A percentile compares a stretch with the other conserved stretches of the same genome.
Conservation (phyloP, 352 stramenopile genomes). For the Paralagenidium karlingii region DNA sequence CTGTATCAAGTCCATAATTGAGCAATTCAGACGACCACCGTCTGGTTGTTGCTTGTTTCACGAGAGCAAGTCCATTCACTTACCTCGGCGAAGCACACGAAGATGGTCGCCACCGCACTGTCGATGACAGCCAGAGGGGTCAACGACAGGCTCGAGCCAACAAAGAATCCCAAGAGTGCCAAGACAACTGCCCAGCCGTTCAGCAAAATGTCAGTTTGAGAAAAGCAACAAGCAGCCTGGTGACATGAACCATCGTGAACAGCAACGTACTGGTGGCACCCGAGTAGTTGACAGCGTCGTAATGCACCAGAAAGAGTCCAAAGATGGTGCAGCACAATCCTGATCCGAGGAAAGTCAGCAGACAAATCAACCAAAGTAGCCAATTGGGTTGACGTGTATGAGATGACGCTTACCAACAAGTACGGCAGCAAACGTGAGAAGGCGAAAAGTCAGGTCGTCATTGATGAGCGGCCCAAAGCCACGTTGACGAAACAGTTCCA, state of each 20-base stretch:
- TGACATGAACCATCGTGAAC: conserved; percentile 60
- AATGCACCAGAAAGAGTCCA: too few relatives aligned
- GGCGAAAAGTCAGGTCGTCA: conserved; percentile 85
- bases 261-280: conserved; percentile 27
- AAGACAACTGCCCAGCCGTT: not conserved
- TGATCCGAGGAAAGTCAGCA: conserved; percentile 1
- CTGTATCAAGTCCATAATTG: too few relatives aligned
- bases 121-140: conserved; percentile 31
- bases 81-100: conserved; percentile 68
- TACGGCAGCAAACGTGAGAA: conserved; percentile 83
- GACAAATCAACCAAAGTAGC: not conserved
- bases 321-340: conserved; percentile 52
- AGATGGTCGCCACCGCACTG: conserved; percentile 56
- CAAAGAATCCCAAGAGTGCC: not conserved
- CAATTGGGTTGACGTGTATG: too few relatives aligned
- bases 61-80: too few relatives aligned
- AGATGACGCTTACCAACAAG: too few relatives aligned
- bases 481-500: conserved; percentile 36
- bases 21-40: not conserved
- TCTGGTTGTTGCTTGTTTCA: not conserved
- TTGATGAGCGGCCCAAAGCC: conserved; percentile 54
- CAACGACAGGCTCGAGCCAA: conserved; percentile 26
- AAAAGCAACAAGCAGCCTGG: not conserved
- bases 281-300: conserved; percentile 19
- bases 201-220: not conserved